Evolutionary conservation across 2,329 filamentous ascomycete genomes (phyloP).

Genomic region (Juglanconis sp.): DNA sequence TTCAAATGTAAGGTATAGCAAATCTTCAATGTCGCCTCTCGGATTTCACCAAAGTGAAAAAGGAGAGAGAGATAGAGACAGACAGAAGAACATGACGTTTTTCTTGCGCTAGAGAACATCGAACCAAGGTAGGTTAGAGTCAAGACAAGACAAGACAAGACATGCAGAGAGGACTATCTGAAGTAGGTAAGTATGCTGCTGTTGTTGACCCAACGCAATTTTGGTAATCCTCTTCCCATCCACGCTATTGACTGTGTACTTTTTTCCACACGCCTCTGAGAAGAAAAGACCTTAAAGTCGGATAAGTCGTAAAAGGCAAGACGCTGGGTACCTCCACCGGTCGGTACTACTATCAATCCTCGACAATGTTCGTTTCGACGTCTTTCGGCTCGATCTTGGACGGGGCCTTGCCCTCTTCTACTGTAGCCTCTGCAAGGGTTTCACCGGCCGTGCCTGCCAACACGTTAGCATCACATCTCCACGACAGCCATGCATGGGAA

Average conservation of each 20-base stretch:
- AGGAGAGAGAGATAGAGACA: neutral
- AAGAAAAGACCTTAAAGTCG: neutral
- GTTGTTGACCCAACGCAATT: neutral
- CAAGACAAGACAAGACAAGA: constrained; percentile 2
- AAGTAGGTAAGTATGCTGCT: constrained; percentile 7
- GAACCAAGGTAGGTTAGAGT: neutral
- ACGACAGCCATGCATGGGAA: constrained; percentile 26
- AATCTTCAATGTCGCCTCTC: neutral
- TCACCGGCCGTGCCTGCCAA: constrained; percentile 38
- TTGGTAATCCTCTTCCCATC: neutral
- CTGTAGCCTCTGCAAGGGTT: constrained; percentile 36
- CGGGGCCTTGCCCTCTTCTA: constrained; percentile 33
- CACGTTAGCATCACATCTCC: constrained; percentile 26
- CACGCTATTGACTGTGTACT: neutral
- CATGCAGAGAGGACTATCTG: constrained; percentile 7
- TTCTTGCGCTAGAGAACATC: neutral
- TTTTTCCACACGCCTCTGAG: neutral
- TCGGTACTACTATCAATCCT: constrained; percentile 6
- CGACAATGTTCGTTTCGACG: constrained; percentile 23
- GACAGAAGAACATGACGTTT: neutral
- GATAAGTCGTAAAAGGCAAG: too few relatives aligned
- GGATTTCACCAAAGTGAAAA: neutral
- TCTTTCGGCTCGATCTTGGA: constrained; percentile 33
- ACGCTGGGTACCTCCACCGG: neutral
- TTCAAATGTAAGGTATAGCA: too few relatives aligned